A percentile compares a stretch with the other conserved stretches of the same genome.
Evolutionary conservation across 768 basidiomycete genomes (phyloP).

Genomic region (Tylopilus intermedius): DNA sequence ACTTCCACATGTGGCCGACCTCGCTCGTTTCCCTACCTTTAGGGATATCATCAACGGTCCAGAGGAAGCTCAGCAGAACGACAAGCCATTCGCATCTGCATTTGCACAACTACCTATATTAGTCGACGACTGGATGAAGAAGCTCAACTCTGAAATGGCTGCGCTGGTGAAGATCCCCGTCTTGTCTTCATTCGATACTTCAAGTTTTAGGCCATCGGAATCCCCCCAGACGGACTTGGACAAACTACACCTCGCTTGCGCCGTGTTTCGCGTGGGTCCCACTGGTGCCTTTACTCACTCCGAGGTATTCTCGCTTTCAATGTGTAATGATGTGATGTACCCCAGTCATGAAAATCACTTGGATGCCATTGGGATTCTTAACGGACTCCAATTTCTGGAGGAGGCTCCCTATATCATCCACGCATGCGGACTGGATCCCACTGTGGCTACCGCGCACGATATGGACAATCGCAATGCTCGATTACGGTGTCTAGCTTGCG

Average conservation of each 20-base stretch:
- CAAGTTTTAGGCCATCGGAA: not conserved
- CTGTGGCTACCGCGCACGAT: constrained; percentile 5
- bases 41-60: constrained; percentile 5
- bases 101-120: constrained; percentile 12
- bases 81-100: constrained; percentile 6
- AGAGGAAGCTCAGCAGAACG: not conserved
- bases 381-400: constrained; percentile 1
- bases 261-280: constrained; percentile 5
- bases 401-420: constrained; percentile 12
- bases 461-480: constrained; percentile 13
- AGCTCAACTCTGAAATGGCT: constrained; percentile 6
- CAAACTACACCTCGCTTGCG: constrained; percentile 10
- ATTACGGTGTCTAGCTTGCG: constrained; percentile 9
- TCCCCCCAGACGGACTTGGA: not conserved
- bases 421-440: constrained; percentile 13
- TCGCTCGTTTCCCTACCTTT: constrained; percentile 12
- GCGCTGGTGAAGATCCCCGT: constrained; percentile 8
- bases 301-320: constrained; percentile 1
- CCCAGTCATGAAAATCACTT: not conserved
- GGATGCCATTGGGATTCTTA: not conserved
- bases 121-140: constrained; percentile 7
- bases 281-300: not conserved
- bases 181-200: not conserved
- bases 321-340: not conserved
- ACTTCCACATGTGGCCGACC: constrained; percentile 15